Evolutionary conservation across 768 basidiomycete genomes (phyloP), one percentile per base, ranked within the genome.

Genomic region (Suillus variegatus): DNA sequence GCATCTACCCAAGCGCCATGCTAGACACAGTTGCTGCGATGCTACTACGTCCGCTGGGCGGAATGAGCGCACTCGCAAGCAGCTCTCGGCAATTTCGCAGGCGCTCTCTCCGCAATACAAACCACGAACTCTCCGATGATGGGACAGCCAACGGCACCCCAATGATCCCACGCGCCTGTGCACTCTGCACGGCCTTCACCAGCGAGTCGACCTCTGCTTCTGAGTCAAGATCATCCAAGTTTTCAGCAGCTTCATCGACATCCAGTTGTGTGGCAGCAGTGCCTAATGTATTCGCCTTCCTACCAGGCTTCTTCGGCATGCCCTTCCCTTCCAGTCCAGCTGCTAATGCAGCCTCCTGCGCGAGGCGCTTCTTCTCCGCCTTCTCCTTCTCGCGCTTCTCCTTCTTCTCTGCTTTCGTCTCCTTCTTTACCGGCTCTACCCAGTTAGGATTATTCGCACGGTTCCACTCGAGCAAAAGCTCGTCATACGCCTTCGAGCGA

Each of bases 381-480:
- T 89, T 92, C 77, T 95, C 93, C 60, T 84, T 82, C 67, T 93
- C 91, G 65, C 88, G 85, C 74, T 92, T 89, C 75, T 92, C 92
- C 77, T 94, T 94, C 79, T 90, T 89, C 80, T 94, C 93, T 9
- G 89, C 90, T 72, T 95, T 95, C 32, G 88, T 91, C 78, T 93
- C 92, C 60, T 87, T 83, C 80, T 94, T 94, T 32, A 93, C 90
- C 0, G 93, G 94, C 72, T 94, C 93, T 5, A 94, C 90, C 75
- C 88, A 95, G 66, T 93, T 93, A 16, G 93, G 94, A 67, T 95
- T 94, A 73, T 94, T 84, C 32, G 86, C 89, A 41, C 92, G 88
- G 71, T 94, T 91, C 94, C 94, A 99, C 61, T 98, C 96, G 32
- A 94, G 83, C 20, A 96, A 84, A 4, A 99, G 85, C 51, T 90